Evolutionary conservation across 192 early-diverging fungal genomes (phyloP), one percentile per base, ranked within the genome.

Genomic region (Podochytrium sp.): DNA sequence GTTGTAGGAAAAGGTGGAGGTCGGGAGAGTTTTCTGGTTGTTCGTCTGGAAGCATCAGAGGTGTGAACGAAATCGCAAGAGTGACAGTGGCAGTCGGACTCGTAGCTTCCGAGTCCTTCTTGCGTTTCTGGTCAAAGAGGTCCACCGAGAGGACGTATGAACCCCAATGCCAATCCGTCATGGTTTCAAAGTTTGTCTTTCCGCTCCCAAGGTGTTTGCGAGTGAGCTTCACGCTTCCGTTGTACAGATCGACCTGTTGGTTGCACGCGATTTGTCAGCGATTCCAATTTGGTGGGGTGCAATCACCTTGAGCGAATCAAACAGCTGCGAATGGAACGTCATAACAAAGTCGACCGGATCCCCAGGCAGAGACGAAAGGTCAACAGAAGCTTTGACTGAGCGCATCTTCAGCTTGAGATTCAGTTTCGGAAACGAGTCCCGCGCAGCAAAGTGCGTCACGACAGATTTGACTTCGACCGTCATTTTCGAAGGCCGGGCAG

Each of bases 101-200:
- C n/a, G 52, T 20, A 33, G 12, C 18, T 25, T 41, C 39, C 38
- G 42, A n/a, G 16, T 18, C 33, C 5, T 38, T 62, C 25, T 38
- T 27, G 7, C 16, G 25, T 58, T 65, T 62, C 40, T n/a, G 32
- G n/a, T 25, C 10, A 0, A 74, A 16, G n/a, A 74, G 34, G 30
- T 52, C 25, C 33, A 74, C 62, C 5, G 23, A 16, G 37, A 3
- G 41, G 20, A 12, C 7, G 49, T 76, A 76, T 30, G 14, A 23
- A 7, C 75, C 75, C 16, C 14, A 52, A 23, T 70, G 75, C 75
- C 75, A 76, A 43, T 76, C 75, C 2, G 27, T 18, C 55, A 76
- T 50, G 20, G 42, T 30, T 18, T 33, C 33, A 33, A 76, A 60
- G 35, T 35, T 33, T 2, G 38, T 23, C 18, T 47, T 23, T 10